Percentiles rank a stretch among this genome's conserved stretches.
Evolutionary conservation across 306 rosid genomes (phyloP).

Genomic region (Lathyrus tuberosus): DNA sequence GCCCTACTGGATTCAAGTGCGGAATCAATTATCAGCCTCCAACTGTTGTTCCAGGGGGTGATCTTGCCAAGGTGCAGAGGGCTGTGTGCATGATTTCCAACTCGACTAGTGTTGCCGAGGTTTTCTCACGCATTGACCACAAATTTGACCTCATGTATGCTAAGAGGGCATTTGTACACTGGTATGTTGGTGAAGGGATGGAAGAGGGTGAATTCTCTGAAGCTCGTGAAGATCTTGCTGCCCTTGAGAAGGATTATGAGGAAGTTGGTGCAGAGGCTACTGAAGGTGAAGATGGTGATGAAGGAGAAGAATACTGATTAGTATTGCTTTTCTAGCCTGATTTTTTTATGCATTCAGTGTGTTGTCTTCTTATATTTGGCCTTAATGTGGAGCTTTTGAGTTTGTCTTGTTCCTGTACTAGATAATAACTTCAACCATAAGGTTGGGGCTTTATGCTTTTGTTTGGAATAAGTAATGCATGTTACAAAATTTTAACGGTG

Average conservation of each 20-base stretch:
- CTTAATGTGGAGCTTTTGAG: neutral
- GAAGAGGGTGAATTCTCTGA: slow-evolving; percentile 93
- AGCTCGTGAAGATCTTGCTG: slow-evolving; percentile 91
- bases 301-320: slow-evolving; percentile 65
- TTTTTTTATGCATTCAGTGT: neutral
- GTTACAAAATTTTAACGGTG: neutral
- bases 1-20: slow-evolving; percentile 89
- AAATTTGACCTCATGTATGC: slow-evolving; percentile 56
- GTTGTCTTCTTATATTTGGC: slow-evolving; percentile 13
- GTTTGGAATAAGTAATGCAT: neutral
- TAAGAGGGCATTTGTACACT: slow-evolving; percentile 79
- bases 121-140: slow-evolving; percentile 53
- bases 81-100: slow-evolving; percentile 88
- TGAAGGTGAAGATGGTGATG: slow-evolving; percentile 76
- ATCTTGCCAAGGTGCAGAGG: slow-evolving; percentile 83
- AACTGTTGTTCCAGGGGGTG: slow-evolving; percentile 88
- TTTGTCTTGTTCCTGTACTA: slow-evolving; percentile 28
- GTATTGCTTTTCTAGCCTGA: neutral
- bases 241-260: slow-evolving; percentile 75
- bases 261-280: slow-evolving; percentile 84
- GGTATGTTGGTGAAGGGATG: slow-evolving; percentile 95
- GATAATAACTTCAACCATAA: slow-evolving; percentile 26
- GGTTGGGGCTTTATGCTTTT: neutral
- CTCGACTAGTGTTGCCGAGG: slow-evolving; percentile 81
- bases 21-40: slow-evolving; percentile 92